Evolutionary conservation across 805 yeast genomes (phyloP), one percentile per base, ranked within the genome.

Genomic region (Saccharomycodes ludwigii): DNA sequence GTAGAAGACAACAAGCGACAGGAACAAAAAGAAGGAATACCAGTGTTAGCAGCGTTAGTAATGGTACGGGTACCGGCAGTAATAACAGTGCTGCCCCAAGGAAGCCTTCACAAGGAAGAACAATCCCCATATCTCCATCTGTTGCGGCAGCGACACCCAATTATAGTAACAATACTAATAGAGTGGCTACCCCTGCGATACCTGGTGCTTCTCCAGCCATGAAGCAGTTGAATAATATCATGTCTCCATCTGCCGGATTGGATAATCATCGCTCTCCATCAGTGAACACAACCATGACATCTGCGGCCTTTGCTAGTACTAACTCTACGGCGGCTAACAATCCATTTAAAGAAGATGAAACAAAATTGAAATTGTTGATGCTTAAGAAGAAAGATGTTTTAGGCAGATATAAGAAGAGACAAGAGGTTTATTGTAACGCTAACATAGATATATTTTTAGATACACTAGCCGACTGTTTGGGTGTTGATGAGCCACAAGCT

Each of bases 401-500:
- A 11, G 46, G 54, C 3, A 43, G 58, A 30, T 48, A 41, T 26
- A 53, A 54, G 24, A 57, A 52, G 32, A 48, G 59, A 32, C 56
- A 52, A 38, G 54, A 54, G 27, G 33, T 52, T 5, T 50, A 48
- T 26, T 38, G 41, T 20, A 34, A 38, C 8, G 54, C 58, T 9
- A 45, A 55, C 12, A 33, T 46, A 6, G 60, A 55, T 32, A 29
- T 53, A 32, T 55, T 54, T 29, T 33, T 55, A 25, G 41, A 43
- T 13, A 51, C 59, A 6, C 34, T 55, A 25, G 52, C 50, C 11
- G 59, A 54, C 31, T 43, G 54, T 27, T 33, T 53, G 33, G 59
- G 50, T 17, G 33, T 41, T 20, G 57, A 49, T 38, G 45, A 43
- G 12, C 41, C 44, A n/a, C 40, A 43, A 20, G 56, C 47, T 8